These are phyloP conservation scores for Letharia lupina DNA, from an alignment of 495 filamentous ascomycete genomes.

Conservation along the genomic window DNA sequence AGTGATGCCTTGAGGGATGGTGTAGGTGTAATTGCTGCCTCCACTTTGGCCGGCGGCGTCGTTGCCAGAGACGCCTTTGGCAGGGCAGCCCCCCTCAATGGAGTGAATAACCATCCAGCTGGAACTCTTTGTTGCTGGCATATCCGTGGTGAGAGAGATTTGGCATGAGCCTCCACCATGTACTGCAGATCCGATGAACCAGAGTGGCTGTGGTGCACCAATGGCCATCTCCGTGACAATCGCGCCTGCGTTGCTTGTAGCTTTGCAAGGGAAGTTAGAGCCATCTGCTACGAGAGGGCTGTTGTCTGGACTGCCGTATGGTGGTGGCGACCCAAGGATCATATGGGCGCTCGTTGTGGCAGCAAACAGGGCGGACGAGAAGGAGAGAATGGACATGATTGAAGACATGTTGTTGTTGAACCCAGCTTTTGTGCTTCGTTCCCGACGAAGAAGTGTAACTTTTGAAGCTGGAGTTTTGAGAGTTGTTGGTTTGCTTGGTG, in stretches of 20 bases:
- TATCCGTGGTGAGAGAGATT: constrained; percentile 36
- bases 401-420: constrained; percentile 17
- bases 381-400: constrained; percentile 29
- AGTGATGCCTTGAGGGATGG: constrained; percentile 51
- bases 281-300: constrained; percentile 54
- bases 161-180: constrained; percentile 38
- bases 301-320: constrained; percentile 52
- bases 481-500: not conserved
- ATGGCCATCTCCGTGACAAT: constrained; percentile 4
- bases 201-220: constrained; percentile 6
- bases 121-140: constrained; percentile 32
- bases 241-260: constrained; percentile 2
- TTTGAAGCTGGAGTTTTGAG: not conserved
- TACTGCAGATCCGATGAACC: constrained; percentile 23
- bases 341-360: constrained; percentile 56
- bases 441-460: constrained; percentile 17
- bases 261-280: constrained; percentile 73
- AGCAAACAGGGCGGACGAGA: constrained; percentile 41
- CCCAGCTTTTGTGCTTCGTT: constrained; percentile 8
- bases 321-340: constrained; percentile 58
- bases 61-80: constrained; percentile 30
- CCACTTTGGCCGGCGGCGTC: constrained; percentile 13
- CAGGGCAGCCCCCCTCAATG: constrained; percentile 37
- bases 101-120: constrained; percentile 34
- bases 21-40: constrained; percentile 46